Conservation (phyloP, 2,329 filamentous ascomycete genomes). For the Pseudocercospora pini-densiflorae region DNA sequence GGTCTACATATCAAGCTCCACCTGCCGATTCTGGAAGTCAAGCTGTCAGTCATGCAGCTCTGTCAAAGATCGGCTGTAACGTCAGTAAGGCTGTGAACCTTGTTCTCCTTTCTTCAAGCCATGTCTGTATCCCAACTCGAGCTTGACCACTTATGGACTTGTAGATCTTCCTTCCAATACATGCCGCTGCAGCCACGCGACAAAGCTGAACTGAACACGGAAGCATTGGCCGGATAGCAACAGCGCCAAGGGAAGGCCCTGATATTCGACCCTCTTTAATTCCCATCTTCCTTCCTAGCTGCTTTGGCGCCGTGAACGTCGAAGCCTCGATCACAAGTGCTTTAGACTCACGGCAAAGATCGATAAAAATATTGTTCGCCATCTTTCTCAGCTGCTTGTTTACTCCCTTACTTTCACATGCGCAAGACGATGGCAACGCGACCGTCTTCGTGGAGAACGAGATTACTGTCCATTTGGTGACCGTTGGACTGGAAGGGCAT, state of each 20-base stretch:
- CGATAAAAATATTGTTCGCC: neutral
- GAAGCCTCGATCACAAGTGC: too few species aligned
- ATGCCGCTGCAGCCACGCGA: neutral
- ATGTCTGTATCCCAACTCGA: neutral
- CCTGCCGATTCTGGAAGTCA: constrained; percentile 29
- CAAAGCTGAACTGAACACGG: neutral
- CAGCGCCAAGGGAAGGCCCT: neutral
- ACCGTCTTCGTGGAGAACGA: constrained; percentile 17
- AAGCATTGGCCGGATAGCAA: constrained; percentile 1
- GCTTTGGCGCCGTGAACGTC: too few species aligned
- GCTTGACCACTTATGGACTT: neutral
- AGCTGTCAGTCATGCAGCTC: constrained; percentile 30
- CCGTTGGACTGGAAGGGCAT: constrained; percentile 42
- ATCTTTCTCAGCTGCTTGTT: neutral
- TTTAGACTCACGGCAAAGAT: too few species aligned
- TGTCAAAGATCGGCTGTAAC: neutral
- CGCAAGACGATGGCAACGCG: neutral
- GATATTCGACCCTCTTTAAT: neutral
- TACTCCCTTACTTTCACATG: neutral
- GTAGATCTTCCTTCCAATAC: constrained; percentile 3
- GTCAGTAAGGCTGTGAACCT: constrained; percentile 1
- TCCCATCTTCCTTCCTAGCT: too few species aligned
- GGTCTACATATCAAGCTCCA: neutral
- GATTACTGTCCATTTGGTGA: constrained; percentile 37
- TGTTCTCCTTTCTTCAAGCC: neutral